Base-by-base conservation (phyloP, 1,139 yeast genomes). In the Pichia sp. region DNA sequence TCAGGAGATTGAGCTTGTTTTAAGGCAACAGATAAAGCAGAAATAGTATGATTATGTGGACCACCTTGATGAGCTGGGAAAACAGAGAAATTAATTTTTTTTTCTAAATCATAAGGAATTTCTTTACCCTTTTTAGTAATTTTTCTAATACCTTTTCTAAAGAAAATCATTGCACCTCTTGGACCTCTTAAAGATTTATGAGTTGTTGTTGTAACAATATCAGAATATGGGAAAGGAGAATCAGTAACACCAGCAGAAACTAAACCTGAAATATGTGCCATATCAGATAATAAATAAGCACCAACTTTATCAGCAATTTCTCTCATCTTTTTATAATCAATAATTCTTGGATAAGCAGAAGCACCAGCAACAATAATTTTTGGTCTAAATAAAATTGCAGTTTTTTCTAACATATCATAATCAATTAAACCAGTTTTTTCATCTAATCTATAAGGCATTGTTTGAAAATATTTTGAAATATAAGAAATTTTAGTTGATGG, bases 11-110 rank as follows among this genome's bases (percentile, higher is more conserved):
- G 70, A 46, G 96, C 89, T 73, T 90, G 97, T 65, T 87, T 87
- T 63, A 90, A 78, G 24, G 97, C 97, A 49, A 87, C 95, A 7
- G 97, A 95, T 58, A 90, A 71, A 10, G 97, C 97, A 54, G 96
- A 84, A 62, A 90, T 90, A 57, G 97, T 90, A 69, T 90, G 97
- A 74, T 90, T 90, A 69, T 90, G 97, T 57, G 97, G 97, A 61
- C 97, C 97, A 72, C 97, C 97, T 74, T 90, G 97, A 68, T 90
- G 97, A 49, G 95, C 97, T 57, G 97, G 97, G 86, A 90, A 90
- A 37, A 90, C 97, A 25, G 96, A 86, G 64, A 90, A 90, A 74
- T 90, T 90, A 68, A 90, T 87, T 62, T 83, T 86, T 66, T 78
- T 80, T 63, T 90, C 97, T 62, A 90, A 77, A 52, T 89, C 96